Evolutionary conservation across 2,329 filamentous ascomycete species (phyloP).

Genomic region (Phialophora verrucosa): DNA sequence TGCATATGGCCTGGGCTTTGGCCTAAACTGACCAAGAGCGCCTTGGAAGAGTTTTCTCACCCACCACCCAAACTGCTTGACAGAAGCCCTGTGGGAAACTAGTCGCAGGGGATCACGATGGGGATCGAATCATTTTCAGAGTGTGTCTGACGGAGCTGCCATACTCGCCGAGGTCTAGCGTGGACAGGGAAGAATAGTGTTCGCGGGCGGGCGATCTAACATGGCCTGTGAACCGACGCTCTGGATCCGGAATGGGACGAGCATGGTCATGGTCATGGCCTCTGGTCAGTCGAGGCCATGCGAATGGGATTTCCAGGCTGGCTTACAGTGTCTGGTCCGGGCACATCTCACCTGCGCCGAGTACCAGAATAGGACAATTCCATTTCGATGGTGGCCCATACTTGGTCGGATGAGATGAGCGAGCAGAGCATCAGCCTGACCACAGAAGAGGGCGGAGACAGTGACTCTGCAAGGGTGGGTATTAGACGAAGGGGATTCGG

Average conservation of each 20-base stretch:
- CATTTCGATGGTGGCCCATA: conserved; percentile 19
- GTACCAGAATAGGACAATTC: conserved; percentile 12
- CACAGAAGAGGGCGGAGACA: conserved; percentile 1
- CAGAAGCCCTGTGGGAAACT: conserved; percentile 17
- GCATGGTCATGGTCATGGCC: background rate
- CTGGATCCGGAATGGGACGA: conserved; percentile 24
- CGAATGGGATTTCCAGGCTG: conserved; percentile 18
- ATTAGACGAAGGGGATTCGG: conserved; percentile 9
- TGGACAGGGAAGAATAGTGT: conserved; percentile 8
- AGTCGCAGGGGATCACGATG: conserved; percentile 19
- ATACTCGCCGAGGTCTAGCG: conserved; percentile 22
- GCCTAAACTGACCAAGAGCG: conserved; percentile 30
- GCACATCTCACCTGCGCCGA: conserved; percentile 10
- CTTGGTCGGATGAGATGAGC: conserved; percentile 24
- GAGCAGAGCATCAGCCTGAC: conserved; percentile 25
- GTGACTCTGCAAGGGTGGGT: conserved; percentile 1
- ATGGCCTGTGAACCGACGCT: conserved; percentile 23
- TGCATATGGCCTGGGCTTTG: conserved; percentile 30
- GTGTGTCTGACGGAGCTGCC: conserved; percentile 18
- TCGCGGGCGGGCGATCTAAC: conserved; percentile 12
- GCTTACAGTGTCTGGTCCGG: conserved; percentile 11
- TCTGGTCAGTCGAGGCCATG: conserved; percentile 7
- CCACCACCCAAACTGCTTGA: conserved; percentile 11
- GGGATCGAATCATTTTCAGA: conserved; percentile 26
- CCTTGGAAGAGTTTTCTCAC: conserved; percentile 21